Conservation (phyloP, 371 early-diverging fungal species). For the Mucor lusitanicus region DNA sequence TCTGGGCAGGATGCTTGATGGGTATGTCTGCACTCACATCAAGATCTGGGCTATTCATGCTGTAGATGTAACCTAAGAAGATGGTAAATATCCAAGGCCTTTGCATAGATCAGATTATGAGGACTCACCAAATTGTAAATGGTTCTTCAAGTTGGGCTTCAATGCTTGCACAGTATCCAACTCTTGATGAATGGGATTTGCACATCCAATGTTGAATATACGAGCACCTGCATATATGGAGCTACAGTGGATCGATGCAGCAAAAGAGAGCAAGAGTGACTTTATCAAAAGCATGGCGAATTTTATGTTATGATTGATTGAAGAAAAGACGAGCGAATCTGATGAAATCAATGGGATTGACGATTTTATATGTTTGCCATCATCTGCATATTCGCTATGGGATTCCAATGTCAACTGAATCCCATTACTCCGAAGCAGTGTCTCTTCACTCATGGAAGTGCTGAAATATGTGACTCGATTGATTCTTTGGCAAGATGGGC, state of each 20-base stretch:
- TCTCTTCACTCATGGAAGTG: neutral
- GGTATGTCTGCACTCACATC: conserved; percentile 7
- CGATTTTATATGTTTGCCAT: neutral
- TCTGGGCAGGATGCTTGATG: neutral
- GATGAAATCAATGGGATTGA: neutral
- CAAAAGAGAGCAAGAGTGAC: neutral
- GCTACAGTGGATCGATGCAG: neutral
- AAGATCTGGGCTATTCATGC: conserved; percentile 4
- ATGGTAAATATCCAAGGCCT: neutral
- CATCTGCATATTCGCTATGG: neutral
- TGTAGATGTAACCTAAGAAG: conserved; percentile 13
- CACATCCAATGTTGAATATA: neutral
- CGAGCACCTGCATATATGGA: neutral
- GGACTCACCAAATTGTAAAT: conserved; percentile 8
- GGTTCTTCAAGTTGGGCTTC: neutral
- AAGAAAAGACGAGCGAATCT: neutral
- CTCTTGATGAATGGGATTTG: neutral
- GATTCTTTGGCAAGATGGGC: neutral
- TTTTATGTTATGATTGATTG: neutral
- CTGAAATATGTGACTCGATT: neutral
- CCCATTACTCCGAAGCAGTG: neutral
- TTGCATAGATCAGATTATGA: neutral
- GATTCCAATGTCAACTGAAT: conserved; percentile 2
- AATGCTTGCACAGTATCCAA: conserved; percentile 5
- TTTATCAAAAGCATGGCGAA: neutral